Conservation (phyloP, 2,329 filamentous ascomycete species). For the Botryotinia calthae region DNA sequence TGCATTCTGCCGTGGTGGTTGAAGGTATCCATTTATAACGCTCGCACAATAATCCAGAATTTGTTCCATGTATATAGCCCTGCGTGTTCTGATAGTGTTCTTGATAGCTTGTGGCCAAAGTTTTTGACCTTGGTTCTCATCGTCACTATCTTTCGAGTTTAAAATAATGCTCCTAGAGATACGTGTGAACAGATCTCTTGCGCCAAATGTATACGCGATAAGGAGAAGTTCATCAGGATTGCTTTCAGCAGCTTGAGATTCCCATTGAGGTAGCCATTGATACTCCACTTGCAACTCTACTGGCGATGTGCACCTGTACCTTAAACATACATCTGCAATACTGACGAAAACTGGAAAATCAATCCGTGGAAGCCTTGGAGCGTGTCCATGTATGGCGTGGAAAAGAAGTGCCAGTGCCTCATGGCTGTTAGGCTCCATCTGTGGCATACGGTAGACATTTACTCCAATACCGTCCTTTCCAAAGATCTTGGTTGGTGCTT, state of each 20-base stretch:
- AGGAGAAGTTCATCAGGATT: constrained; percentile 51
- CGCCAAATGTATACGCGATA: constrained; percentile 53
- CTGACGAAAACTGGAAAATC: constrained; percentile 51
- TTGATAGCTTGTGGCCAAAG: constrained; percentile 48
- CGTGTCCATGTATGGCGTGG: constrained; percentile 52
- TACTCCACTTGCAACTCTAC: constrained; percentile 51
- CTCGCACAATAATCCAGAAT: constrained; percentile 47
- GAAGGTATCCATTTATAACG: constrained; percentile 48
- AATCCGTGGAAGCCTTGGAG: constrained; percentile 45
- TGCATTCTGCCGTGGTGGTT: constrained; percentile 25
- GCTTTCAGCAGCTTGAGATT: constrained; percentile 46
- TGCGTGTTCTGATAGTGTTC: constrained; percentile 49
- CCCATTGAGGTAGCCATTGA: constrained; percentile 52
- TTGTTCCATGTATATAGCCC: constrained; percentile 51
- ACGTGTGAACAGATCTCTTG: constrained; percentile 48
- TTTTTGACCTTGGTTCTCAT: constrained; percentile 44
- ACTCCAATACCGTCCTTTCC: constrained; percentile 47
- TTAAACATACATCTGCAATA: constrained; percentile 50
- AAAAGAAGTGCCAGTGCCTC: constrained; percentile 47
- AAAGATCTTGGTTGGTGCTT: constrained; percentile 39
- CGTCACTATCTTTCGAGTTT: constrained; percentile 45
- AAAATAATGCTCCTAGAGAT: constrained; percentile 51
- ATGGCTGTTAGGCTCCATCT: constrained; percentile 46
- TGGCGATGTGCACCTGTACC: constrained; percentile 52
- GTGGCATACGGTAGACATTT: constrained; percentile 53